Evolutionary conservation across 768 basidiomycete genomes (phyloP).

Genomic region (Suillus ampliporus): DNA sequence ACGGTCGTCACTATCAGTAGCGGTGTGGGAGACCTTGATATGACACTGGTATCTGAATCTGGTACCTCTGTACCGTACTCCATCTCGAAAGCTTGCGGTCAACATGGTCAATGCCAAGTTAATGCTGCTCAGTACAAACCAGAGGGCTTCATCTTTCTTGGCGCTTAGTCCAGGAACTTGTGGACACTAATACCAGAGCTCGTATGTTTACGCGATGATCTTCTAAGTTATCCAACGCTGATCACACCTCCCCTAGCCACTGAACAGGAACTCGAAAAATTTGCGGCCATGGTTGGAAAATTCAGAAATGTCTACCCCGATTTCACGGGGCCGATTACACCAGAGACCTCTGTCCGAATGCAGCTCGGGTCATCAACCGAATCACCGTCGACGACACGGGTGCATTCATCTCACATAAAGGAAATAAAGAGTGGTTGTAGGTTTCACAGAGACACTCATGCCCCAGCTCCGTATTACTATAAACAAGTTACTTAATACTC

Average conservation of each 20-base stretch:
- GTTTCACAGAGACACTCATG: background rate
- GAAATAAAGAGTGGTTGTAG: conserved; percentile 31
- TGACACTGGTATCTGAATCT: conserved; percentile 23
- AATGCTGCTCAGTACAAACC: conserved; percentile 35
- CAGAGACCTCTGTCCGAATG: conserved; percentile 20
- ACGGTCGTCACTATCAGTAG: conserved; percentile 38
- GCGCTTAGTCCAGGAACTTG: conserved; percentile 44
- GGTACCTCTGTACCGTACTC: conserved; percentile 30
- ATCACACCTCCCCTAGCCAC: conserved; percentile 11
- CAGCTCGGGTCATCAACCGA: conserved; percentile 22
- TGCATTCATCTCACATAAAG: conserved; percentile 27
- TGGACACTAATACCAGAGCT: conserved; percentile 22
- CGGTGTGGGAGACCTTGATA: conserved; percentile 36
- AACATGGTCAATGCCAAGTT: conserved; percentile 45
- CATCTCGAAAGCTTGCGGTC: conserved; percentile 43
- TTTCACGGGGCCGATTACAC: conserved; percentile 26
- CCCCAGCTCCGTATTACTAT: background rate
- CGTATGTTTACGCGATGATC: conserved; percentile 6
- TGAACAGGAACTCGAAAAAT: conserved; percentile 10
- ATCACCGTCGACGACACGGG: conserved; percentile 22
- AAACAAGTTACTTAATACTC: background rate
- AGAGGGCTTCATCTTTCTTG: conserved; percentile 43
- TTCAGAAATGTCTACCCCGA: conserved; percentile 18
- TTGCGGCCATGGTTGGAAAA: conserved; percentile 14
- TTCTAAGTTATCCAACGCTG: conserved; percentile 4